phyloP scores from a whole-genome alignment of 2,329 filamentous ascomycete species.

The Diaporthe velutina region DNA sequence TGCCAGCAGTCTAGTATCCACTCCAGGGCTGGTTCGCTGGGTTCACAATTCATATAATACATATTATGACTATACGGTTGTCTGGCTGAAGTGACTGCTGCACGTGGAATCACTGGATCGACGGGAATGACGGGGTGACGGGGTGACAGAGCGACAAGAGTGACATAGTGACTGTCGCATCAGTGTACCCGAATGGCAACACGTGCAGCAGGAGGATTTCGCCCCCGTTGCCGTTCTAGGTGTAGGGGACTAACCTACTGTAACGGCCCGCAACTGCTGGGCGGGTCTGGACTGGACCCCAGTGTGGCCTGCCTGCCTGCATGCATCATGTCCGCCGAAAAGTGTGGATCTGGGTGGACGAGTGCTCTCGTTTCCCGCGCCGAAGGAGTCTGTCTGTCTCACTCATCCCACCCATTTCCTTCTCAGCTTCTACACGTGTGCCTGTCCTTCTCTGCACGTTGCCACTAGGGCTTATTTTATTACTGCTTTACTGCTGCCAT shows the following conservation, averaged over 20 bases:
- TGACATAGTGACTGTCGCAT: conserved; percentile 19
- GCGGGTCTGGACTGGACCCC: conserved; percentile 28
- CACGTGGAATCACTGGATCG: neutral
- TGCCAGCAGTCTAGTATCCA: neutral
- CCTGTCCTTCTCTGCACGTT: conserved; percentile 14
- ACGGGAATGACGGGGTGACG: neutral
- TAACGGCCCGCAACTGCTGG: conserved; percentile 24
- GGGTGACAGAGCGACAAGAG: neutral
- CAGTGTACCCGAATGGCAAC: conserved; percentile 15
- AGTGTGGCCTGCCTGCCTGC: neutral
- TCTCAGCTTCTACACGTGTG: conserved; percentile 19
- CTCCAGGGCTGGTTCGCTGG: too few species aligned
- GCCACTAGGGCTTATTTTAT: conserved; percentile 28
- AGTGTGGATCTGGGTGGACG: conserved; percentile 3
- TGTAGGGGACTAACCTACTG: conserved; percentile 3
- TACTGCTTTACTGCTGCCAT: too few species aligned
- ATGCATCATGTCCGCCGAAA: conserved; percentile 9
- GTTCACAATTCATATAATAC: neutral
- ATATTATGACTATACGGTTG: neutral
- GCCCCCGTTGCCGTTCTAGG: conserved; percentile 1
- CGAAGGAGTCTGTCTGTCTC: conserved; percentile 13
- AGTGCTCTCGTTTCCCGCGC: neutral
- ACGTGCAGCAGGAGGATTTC: conserved; percentile 24
- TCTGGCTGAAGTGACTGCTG: neutral
- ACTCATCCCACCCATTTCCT: neutral